These are phyloP conservation scores for Exophiala phaeomuriformis DNA, from an alignment of 2,329 filamentous ascomycete species.

Conservation along the genomic window DNA sequence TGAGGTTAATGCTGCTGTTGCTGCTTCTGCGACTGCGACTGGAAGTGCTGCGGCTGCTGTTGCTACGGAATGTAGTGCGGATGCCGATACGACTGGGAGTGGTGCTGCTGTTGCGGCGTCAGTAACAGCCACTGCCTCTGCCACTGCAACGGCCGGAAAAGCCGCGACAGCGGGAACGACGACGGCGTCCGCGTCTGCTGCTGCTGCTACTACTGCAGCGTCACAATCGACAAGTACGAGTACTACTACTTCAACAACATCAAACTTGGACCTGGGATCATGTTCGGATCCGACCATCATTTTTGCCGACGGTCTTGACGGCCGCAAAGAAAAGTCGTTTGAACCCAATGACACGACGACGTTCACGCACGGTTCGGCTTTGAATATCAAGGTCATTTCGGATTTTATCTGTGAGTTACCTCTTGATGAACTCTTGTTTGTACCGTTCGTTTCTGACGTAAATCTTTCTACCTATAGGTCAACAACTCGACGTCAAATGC, in stretches of 20 bases:
- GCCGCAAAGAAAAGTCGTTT: slow-evolving; percentile 41
- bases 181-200: not conserved
- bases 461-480: slow-evolving; percentile 12
- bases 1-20: slow-evolving; percentile 47
- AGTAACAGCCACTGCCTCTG: slow-evolving; percentile 13
- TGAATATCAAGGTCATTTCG: slow-evolving; percentile 44
- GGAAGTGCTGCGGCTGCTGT: slow-evolving; percentile 14
- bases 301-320: slow-evolving; percentile 44
- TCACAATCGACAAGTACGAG: not conserved
- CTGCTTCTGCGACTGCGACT: slow-evolving; percentile 29
- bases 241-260: slow-evolving; percentile 17
- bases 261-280: slow-evolving; percentile 37
- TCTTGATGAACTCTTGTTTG: not conserved
- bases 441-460: not conserved
- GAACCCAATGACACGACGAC: slow-evolving; percentile 36
- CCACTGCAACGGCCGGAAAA: slow-evolving; percentile 4
- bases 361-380: slow-evolving; percentile 50
- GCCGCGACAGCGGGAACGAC: slow-evolving; percentile 7
- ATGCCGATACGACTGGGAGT: too few species aligned
- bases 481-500: slow-evolving; percentile 35
- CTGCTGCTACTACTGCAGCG: not conserved
- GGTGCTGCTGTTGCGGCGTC: slow-evolving; percentile 5
- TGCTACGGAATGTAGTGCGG: not conserved
- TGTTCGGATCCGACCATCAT: slow-evolving; percentile 46
- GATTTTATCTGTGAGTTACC: slow-evolving; percentile 39